These are phyloP conservation scores for Salicornia ramosissima DNA, from an alignment of 148 eudicot species.

Conservation along the genomic window DNA sequence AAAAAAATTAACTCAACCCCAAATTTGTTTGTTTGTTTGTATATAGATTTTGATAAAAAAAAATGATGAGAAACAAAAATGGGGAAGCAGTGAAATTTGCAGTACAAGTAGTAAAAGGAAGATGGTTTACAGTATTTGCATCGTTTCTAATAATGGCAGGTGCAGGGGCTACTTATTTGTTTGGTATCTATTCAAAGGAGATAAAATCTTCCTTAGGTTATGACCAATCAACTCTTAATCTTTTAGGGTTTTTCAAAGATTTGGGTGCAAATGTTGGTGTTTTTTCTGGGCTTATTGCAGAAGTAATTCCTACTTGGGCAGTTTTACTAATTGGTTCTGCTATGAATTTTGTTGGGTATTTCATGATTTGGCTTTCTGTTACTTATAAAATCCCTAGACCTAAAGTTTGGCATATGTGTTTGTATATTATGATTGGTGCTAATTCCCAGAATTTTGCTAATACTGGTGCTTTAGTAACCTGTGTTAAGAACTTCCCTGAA, in stretches of 20 bases:
- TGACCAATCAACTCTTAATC: conserved; percentile 44
- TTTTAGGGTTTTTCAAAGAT: conserved; percentile 43
- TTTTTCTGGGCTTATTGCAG: conserved; percentile 40
- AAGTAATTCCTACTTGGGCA: conserved; percentile 41
- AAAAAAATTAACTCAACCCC: too few relatives aligned
- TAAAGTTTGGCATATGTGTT: conserved; percentile 41
- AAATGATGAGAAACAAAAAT: not conserved
- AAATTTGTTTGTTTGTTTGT: too few relatives aligned
- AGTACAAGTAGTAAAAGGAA: conserved; percentile 17
- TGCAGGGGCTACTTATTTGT: conserved; percentile 41
- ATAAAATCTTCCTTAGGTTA: conserved; percentile 43
- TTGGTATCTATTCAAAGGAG: conserved; percentile 38
- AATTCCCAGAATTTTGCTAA: conserved; percentile 43
- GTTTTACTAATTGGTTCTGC: conserved; percentile 37
- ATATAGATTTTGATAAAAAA: too few relatives aligned
- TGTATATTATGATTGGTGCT: conserved; percentile 35
- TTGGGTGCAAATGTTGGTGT: conserved; percentile 44
- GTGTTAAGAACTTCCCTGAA: conserved; percentile 44
- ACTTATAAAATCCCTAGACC: conserved; percentile 18
- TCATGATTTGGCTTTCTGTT: conserved; percentile 46
- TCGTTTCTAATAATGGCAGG: conserved; percentile 39
- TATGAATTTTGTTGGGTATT: conserved; percentile 50
- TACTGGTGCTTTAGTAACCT: conserved; percentile 41
- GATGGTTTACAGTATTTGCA: conserved; percentile 45
- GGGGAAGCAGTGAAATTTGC: not conserved